phyloP scores from a whole-genome alignment of 371 early-diverging fungal genomes.

The Lichtheimia ornata region DNA sequence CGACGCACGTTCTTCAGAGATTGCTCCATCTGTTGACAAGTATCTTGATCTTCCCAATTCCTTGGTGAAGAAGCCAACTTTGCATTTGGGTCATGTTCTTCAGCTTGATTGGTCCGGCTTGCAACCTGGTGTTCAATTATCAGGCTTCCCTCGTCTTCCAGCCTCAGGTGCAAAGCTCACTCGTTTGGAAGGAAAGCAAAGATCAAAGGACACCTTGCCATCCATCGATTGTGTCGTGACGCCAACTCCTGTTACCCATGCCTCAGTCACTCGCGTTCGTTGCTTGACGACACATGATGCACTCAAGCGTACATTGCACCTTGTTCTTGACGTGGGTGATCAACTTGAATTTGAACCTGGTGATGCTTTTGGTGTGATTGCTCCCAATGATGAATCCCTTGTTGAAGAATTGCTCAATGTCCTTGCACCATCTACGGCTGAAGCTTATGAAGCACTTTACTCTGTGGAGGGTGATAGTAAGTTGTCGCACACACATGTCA shows the following conservation, averaged over 20 bases:
- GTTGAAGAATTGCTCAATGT: conserved; percentile 56
- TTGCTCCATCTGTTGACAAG: conserved; percentile 16
- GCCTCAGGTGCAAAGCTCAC: conserved; percentile 46
- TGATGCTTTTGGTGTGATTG: conserved; percentile 84
- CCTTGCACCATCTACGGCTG: conserved; percentile 35
- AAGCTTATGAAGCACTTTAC: conserved; percentile 38
- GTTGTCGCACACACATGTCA: background rate
- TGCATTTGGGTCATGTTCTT: conserved; percentile 31
- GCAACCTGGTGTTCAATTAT: conserved; percentile 56
- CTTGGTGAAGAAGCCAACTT: conserved; percentile 11
- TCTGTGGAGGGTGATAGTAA: conserved; percentile 43
- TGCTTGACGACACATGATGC: conserved; percentile 64
- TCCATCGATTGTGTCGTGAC: conserved; percentile 46
- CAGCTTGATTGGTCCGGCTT: conserved; percentile 55
- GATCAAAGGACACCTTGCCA: conserved; percentile 5
- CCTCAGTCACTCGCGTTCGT: conserved; percentile 46
- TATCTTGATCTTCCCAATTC: conserved; percentile 22
- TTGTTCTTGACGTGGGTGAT: conserved; percentile 67
- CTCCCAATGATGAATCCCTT: conserved; percentile 71
- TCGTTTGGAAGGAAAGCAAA: conserved; percentile 16
- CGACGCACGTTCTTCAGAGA: conserved; percentile 8
- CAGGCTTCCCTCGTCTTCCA: conserved; percentile 65
- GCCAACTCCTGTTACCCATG: conserved; percentile 44
- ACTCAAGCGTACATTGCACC: conserved; percentile 72
- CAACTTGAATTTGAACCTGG: conserved; percentile 72